A percentile compares a stretch with the other conserved stretches of the same genome.
Evolutionary conservation across 2,329 filamentous ascomycete species (phyloP).

Genomic region (Cercospora sp.): DNA sequence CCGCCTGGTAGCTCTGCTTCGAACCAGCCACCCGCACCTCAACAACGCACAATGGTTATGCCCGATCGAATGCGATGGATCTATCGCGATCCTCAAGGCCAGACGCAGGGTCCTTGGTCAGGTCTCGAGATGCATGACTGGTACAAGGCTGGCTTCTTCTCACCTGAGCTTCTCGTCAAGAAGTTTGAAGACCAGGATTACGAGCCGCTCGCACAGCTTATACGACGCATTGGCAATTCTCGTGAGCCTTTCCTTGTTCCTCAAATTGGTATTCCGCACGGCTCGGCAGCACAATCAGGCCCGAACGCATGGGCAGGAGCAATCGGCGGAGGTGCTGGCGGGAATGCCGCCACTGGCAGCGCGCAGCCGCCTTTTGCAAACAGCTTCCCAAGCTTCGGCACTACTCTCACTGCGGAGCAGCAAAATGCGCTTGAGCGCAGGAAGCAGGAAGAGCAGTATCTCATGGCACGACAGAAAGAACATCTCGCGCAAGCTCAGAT

Average conservation of each 20-base stretch:
- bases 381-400: constrained; percentile 93
- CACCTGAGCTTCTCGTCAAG: constrained; percentile 88
- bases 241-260: constrained; percentile 96
- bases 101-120: constrained; percentile 90
- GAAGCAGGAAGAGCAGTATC: constrained; percentile 97
- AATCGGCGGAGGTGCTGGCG: constrained; percentile 13
- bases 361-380: constrained; percentile 81
- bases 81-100: constrained; percentile 90
- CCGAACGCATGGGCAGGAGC: constrained; percentile 46
- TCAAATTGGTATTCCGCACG: constrained; percentile 93
- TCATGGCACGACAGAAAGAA: constrained; percentile 95
- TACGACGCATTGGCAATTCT: constrained; percentile 93
- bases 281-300: constrained; percentile 57
- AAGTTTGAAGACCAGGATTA: constrained; percentile 93
- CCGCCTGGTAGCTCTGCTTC: constrained; percentile 55
- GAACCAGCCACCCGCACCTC: constrained; percentile 66
- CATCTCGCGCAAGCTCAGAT: constrained; percentile 85
- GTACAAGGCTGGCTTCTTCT: constrained; percentile 99
- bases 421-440: constrained; percentile 95
- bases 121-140: constrained; percentile 99
- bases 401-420: constrained; percentile 93
- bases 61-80: constrained; percentile 98
- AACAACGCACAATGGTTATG: constrained; percentile 94
- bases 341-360: constrained; percentile 13
- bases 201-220: constrained; percentile 90